Evolutionary conservation across 208 protist genomes (phyloP).

Genomic region (Trypanosoma melophagium): DNA sequence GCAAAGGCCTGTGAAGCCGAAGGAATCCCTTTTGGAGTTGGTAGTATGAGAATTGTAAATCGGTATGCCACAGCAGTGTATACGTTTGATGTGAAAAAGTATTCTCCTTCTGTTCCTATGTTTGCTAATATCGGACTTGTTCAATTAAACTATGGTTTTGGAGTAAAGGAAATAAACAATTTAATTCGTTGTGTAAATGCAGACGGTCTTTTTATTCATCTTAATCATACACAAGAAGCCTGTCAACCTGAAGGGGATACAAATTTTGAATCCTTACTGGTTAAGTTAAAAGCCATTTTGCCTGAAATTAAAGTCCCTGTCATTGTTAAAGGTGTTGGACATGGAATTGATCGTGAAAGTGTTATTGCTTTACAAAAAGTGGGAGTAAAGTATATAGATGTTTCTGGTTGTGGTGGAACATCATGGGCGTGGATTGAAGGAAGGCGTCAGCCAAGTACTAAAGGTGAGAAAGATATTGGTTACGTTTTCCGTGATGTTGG

Average conservation of each 20-base stretch:
- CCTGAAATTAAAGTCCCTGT: slow-evolving; percentile 86
- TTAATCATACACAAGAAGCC: slow-evolving; percentile 90
- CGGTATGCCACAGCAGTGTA: slow-evolving; percentile 75
- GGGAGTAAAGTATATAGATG: slow-evolving; percentile 86
- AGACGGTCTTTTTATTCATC: slow-evolving; percentile 89
- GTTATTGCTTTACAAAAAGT: slow-evolving; percentile 63
- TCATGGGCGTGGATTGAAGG: slow-evolving; percentile 93
- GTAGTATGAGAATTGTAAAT: slow-evolving; percentile 91
- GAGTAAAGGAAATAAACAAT: slow-evolving; percentile 78
- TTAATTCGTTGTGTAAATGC: slow-evolving; percentile 78
- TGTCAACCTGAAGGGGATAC: slow-evolving; percentile 92
- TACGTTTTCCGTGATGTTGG: slow-evolving; percentile 89
- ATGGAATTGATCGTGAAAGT: slow-evolving; percentile 83
- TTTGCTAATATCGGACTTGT: slow-evolving; percentile 92
- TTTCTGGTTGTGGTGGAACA: slow-evolving; percentile 89
- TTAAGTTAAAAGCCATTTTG: slow-evolving; percentile 69
- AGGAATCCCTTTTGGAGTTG: slow-evolving; percentile 85
- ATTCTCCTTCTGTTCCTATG: slow-evolving; percentile 88
- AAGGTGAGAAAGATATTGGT: slow-evolving; percentile 76
- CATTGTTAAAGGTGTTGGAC: slow-evolving; percentile 88
- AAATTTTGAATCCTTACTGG: slow-evolving; percentile 83
- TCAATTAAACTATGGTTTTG: slow-evolving; percentile 93
- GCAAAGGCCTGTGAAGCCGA: slow-evolving; percentile 88
- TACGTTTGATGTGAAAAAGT: slow-evolving; percentile 89
- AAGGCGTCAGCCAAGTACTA: slow-evolving; percentile 53